phyloP scores from a whole-genome alignment of 495 filamentous ascomycete genomes.

The Xylaria cubensis region DNA sequence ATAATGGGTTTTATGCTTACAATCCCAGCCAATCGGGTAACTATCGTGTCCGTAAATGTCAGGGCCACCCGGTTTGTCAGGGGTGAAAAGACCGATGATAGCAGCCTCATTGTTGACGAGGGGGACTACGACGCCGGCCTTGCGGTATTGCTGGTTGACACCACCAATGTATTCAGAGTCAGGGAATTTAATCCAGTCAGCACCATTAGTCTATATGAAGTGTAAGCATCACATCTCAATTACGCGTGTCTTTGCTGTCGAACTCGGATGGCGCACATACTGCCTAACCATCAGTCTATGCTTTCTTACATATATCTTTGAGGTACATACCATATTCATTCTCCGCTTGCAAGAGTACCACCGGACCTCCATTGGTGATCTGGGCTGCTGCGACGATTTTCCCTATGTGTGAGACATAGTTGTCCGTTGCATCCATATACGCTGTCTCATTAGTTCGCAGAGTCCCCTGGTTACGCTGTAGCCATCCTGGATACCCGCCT shows the following conservation, averaged over 20 bases:
- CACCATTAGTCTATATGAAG: conserved; percentile 4
- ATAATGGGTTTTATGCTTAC: conserved; percentile 44
- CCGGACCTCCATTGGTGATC: conserved; percentile 78
- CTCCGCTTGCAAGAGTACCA: conserved; percentile 80
- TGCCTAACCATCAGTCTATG: neutral
- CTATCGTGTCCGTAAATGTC: conserved; percentile 82
- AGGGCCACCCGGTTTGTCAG: conserved; percentile 66
- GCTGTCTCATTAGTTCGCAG: conserved; percentile 65
- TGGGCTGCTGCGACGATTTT: conserved; percentile 73
- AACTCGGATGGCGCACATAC: neutral
- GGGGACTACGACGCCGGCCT: conserved; percentile 75
- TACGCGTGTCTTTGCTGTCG: neutral
- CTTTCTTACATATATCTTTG: neutral
- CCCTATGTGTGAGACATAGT: conserved; percentile 63
- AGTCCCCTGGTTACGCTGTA: conserved; percentile 65
- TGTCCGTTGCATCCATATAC: conserved; percentile 71
- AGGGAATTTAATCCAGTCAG: conserved; percentile 46
- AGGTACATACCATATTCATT: conserved; percentile 68
- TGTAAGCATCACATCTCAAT: conserved; percentile 15
- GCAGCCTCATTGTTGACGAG: conserved; percentile 78
- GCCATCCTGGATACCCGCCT: conserved; percentile 49
- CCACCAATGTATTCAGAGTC: conserved; percentile 72
- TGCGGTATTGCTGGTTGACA: conserved; percentile 69
- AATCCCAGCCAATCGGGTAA: conserved; percentile 74
- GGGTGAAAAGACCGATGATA: conserved; percentile 64